A percentile compares a stretch with the other conserved stretches of the same genome.
Conservation (phyloP, 2,329 filamentous ascomycete species). For the Ophiobolus disseminans region DNA sequence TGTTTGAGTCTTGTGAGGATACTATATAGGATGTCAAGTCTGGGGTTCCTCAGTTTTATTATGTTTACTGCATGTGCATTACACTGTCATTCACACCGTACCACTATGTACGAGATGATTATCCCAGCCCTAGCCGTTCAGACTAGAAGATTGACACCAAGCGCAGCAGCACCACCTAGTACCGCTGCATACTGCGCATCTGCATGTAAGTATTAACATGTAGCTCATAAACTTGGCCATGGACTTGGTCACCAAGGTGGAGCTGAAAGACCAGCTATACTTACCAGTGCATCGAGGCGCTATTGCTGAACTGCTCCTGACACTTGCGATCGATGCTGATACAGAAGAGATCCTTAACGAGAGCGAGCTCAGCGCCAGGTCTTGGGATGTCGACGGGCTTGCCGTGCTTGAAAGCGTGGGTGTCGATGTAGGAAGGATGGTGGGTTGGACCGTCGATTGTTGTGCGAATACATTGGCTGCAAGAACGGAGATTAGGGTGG, state of each 20-base stretch:
- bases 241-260: no score
- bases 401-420: not conserved
- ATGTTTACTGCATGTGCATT: no score
- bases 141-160: not conserved
- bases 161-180: not conserved
- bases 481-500: no score
- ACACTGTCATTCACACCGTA: no score
- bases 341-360: not conserved
- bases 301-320: not conserved
- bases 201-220: not conserved
- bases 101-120: no score
- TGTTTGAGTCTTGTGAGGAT: no score
- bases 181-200: not conserved
- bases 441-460: no score
- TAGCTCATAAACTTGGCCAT: not conserved
- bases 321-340: not conserved
- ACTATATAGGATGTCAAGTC: no score
- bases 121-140: not conserved
- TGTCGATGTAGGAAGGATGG: not conserved
- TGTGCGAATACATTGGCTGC: no score
- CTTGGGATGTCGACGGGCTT: not conserved
- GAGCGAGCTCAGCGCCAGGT: not conserved
- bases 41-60: no score
- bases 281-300: not conserved
- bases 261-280: not conserved